These are phyloP conservation scores for Corylus avellana DNA, from an alignment of 306 rosid genomes.

Conservation along the genomic window DNA sequence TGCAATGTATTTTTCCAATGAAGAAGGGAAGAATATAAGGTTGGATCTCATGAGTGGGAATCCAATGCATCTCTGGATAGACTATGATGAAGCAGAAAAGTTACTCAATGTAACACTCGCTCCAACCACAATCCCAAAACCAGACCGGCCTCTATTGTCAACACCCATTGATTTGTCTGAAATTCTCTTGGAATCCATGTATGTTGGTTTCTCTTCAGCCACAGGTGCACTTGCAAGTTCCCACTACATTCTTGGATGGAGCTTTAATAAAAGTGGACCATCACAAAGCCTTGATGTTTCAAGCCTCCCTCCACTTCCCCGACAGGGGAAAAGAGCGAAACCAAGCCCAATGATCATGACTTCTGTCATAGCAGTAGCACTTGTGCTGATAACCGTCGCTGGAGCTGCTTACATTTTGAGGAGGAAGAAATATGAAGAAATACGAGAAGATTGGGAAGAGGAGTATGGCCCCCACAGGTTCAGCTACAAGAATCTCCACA, in stretches of 20 bases:
- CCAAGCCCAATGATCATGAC: background rate
- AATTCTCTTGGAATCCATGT: constrained; percentile 27
- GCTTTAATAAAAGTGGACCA: constrained; percentile 32
- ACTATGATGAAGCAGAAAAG: background rate
- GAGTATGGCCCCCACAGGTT: constrained; percentile 40
- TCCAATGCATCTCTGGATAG: constrained; percentile 22
- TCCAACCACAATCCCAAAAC: constrained; percentile 21
- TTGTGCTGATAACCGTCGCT: background rate
- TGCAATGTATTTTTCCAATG: constrained; percentile 12
- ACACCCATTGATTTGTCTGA: background rate
- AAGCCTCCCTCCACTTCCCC: constrained; percentile 19
- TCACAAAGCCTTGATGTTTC: constrained; percentile 24
- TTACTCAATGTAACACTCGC: constrained; percentile 23
- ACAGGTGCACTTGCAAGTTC: constrained; percentile 16
- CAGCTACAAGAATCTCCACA: constrained; percentile 29
- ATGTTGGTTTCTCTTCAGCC: constrained; percentile 38
- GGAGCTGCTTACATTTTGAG: constrained; percentile 7
- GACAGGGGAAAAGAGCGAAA: background rate
- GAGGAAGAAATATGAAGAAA: constrained; percentile 28
- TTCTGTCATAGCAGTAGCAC: background rate
- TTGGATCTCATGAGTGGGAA: constrained; percentile 26
- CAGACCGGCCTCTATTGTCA: constrained; percentile 27
- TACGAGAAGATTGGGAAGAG: constrained; percentile 42
- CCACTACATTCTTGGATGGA: constrained; percentile 41
- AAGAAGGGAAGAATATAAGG: background rate